Conservation (phyloP, 306 rosid species). For the Cercis canadensis region DNA sequence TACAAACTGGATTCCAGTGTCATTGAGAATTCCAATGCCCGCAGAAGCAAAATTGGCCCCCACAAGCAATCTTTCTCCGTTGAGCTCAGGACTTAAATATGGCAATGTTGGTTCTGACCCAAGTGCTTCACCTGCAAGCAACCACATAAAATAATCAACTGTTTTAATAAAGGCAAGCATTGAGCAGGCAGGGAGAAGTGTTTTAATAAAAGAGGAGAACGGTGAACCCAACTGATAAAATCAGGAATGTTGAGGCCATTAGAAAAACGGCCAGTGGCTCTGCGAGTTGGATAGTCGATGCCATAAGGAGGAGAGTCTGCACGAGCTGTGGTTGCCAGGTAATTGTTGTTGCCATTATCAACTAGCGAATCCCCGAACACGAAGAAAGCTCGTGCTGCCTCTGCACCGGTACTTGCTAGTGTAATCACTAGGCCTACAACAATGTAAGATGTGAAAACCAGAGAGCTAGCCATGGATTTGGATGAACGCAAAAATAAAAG, state of each 20-base stretch:
- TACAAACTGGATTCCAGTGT: constrained; percentile 88
- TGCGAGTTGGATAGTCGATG: constrained; percentile 67
- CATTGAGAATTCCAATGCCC: constrained; percentile 90
- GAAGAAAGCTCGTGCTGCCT: constrained; percentile 72
- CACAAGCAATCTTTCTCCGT: constrained; percentile 60
- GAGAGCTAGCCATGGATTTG: constrained; percentile 47
- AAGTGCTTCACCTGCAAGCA: constrained; percentile 56
- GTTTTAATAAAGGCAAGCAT: too few relatives aligned
- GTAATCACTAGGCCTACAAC: constrained; percentile 28
- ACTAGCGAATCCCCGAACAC: constrained; percentile 88
- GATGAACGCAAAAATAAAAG: not conserved
- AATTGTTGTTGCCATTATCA: constrained; percentile 81
- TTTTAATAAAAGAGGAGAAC: not conserved
- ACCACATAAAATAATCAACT: not conserved
- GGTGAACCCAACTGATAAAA: constrained; percentile 57
- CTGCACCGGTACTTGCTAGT: constrained; percentile 42
- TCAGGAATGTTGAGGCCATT: constrained; percentile 86
- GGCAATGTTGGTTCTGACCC: constrained; percentile 75
- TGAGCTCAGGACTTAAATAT: constrained; percentile 68
- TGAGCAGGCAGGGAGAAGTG: too few relatives aligned
- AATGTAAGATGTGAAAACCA: constrained; percentile 28
- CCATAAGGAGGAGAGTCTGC: constrained; percentile 80
- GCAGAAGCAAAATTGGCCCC: constrained; percentile 98
- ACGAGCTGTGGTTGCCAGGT: constrained; percentile 72
- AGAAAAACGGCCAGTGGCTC: constrained; percentile 87